Base-by-base conservation (phyloP, 2,329 filamentous ascomycete species). In the Trichophyton mentagrophytes region DNA sequence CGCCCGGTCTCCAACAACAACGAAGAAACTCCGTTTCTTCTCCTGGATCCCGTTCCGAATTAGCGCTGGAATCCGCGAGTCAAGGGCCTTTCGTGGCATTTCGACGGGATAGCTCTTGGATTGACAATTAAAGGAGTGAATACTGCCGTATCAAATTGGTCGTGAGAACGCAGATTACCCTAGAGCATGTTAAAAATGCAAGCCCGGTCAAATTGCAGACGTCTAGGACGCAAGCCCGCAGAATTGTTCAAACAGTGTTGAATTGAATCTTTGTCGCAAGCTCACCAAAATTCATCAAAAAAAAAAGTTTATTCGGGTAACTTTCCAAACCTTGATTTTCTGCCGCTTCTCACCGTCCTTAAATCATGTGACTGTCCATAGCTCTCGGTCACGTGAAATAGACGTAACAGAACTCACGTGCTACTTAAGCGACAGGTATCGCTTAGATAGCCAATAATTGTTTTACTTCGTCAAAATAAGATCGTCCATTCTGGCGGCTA, bases 1-100 rank as follows among this genome's bases (percentile, higher is more conserved):
- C 66, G 90, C 85, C 62, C 85, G 85, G 74, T 99, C 90, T 70
- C 93, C 93, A 53, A 99, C 92, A 25, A 99, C 86, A 61, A 99
- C 89, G 75, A 99, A 95, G 79, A 99, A 96, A 78, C 89, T 95
- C 74, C 93, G 85, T 79, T 97, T 97, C 83, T 96, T 96, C 74
- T 96, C 90, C 74, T 81, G 89, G 64, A 91, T 80, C 66, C 88
- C 88, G 87, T 96, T 96, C 73, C 86, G 85, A 70, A 96, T 92
- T 68, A 96, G 85, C 74, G 90, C 86, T 63, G 87, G 88, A 69
- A 96, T 95, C 74, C 90, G 88, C 77, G 88, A 88, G 76, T 96
- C 90, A 71, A 89, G 90, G 57, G 76, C 76, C 68, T 78, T 78
- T 65, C 76, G 73, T 64, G 73, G 72, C 75, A 75, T 76, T 49